phyloP scores from a whole-genome alignment of 148 eudicot species.

The Silene latifolia region DNA sequence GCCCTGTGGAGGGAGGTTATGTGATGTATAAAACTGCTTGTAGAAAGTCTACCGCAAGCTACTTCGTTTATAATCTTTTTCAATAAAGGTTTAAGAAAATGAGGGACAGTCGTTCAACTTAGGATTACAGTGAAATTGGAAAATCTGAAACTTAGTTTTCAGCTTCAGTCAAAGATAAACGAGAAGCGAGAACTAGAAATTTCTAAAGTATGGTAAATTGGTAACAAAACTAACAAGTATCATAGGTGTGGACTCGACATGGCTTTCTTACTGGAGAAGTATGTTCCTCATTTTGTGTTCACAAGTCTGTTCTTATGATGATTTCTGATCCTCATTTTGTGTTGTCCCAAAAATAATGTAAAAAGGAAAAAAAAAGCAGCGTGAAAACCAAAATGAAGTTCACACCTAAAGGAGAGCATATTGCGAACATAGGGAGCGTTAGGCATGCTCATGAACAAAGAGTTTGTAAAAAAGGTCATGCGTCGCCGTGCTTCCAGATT shows the following conservation, averaged over 20 bases:
- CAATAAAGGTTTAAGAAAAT: no score
- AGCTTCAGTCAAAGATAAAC: not conserved
- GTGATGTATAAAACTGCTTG: not conserved
- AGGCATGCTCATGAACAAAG: slow-evolving; percentile 96
- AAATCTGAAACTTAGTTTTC: no score
- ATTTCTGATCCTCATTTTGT: not conserved
- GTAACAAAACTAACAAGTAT: not conserved
- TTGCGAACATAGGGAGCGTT: slow-evolving; percentile 90
- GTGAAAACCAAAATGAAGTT: slow-evolving; percentile 2
- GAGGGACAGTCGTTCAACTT: not conserved
- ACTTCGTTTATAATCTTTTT: not conserved
- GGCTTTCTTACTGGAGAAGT: not conserved
- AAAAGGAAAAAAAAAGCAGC: not conserved
- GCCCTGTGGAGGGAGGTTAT: not conserved
- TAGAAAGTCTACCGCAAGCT: not conserved
- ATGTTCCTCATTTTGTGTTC: not conserved
- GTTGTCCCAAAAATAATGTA: not conserved
- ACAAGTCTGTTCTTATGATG: not conserved
- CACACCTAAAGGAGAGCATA: slow-evolving; percentile 97
- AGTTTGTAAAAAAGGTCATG: slow-evolving; percentile 91
- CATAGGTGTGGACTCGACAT: not conserved
- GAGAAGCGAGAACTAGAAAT: not conserved
- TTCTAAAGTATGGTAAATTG: not conserved
- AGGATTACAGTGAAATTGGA: not conserved
- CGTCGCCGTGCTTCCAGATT: slow-evolving; percentile 98